Evolutionary conservation across 2,329 filamentous ascomycete genomes (phyloP), one percentile per base, ranked within the genome.

Genomic region (Sphaerulina populicola): DNA sequence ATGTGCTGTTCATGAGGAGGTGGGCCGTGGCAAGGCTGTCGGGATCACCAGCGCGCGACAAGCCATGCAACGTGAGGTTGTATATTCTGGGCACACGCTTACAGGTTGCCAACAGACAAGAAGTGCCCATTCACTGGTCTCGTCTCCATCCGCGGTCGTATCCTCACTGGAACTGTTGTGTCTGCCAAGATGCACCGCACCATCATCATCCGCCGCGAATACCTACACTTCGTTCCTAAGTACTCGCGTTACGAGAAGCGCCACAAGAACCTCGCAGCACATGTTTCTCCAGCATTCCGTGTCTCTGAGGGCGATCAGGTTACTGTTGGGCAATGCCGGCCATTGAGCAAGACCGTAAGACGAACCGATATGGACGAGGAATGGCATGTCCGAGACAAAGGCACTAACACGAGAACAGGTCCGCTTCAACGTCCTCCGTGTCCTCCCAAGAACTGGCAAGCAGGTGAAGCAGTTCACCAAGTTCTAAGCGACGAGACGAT

Each of bases 141-240:
- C 75, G 90, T 98, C 75, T 97, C 93, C 64, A 98, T 98, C 81
- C 93, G 93, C 80, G 93, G 93, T 77, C 91, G 93, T 91, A 98
- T 98, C 83, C 82, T 98, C 66, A 97, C 91, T 74, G 93, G 93
- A 72, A 96, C 89, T 73, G 93, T 98, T 72, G 86, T 97, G 72
- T 97, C 91, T 69, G 98, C 93, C 78, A 98, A 98, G 88, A 98
- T 98, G 93, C 93, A 98, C 87, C 88, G 93, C 78, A 98, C 93
- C 70, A 79, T 97, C 74, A 86, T 98, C 79, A 94, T 98, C 82
- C 93, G 93, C 76, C 86, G 93, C 77, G 93, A 98, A 83, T 98
- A 98, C 83, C 88, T 98, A 60, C 93, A 98, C 82, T 98, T 88
- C 80, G 86, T 98, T 74, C 90, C 90, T 77, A 98, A 98, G 82